phyloP scores from a whole-genome alignment of 2,329 filamentous ascomycete species.

The Aspergillus sp. region DNA sequence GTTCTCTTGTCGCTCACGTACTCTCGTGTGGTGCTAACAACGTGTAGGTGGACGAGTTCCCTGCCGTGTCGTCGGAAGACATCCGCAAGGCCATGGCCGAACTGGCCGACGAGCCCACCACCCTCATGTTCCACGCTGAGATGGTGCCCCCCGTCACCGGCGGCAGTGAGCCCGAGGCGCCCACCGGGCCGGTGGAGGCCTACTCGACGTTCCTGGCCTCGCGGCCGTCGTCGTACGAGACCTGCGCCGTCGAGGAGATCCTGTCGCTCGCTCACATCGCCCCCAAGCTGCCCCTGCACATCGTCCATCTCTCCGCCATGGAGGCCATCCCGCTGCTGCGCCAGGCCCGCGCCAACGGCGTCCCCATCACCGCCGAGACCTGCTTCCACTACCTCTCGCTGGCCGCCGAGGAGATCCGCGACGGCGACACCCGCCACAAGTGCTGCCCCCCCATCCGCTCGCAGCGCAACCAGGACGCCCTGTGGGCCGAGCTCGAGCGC shows the following conservation, averaged over 20 bases:
- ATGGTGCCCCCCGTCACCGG: conserved; percentile 85
- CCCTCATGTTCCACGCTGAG: conserved; percentile 98
- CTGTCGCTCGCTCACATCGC: conserved; percentile 76
- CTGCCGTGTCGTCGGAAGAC: conserved; percentile 77
- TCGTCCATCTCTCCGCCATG: conserved; percentile 88
- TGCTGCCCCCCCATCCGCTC: conserved; percentile 90
- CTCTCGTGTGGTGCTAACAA: conserved; percentile 9
- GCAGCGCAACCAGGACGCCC: conserved; percentile 73
- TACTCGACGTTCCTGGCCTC: conserved; percentile 93
- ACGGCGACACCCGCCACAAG: conserved; percentile 89
- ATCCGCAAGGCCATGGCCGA: conserved; percentile 76
- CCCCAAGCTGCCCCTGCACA: conserved; percentile 80
- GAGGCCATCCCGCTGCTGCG: conserved; percentile 80
- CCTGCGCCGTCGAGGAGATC: conserved; percentile 84
- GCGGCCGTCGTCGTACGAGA: conserved; percentile 85
- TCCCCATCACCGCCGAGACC: conserved; percentile 90
- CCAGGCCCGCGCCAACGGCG: conserved; percentile 66
- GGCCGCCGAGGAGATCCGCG: conserved; percentile 73
- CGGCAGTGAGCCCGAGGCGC: conserved; percentile 49
- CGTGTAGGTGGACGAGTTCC: conserved; percentile 84
- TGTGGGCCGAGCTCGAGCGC: conserved; percentile 76
- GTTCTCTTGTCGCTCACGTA: conserved; percentile 33
- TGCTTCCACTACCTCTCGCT: conserved; percentile 93
- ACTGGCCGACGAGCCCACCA: conserved; percentile 77
- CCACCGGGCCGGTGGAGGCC: conserved; percentile 64